A percentile compares a stretch with the other conserved stretches of the same genome.
These are phyloP conservation scores for Fusarium robinianum DNA, from an alignment of 2,329 filamentous ascomycete species.

Conservation along the genomic window DNA sequence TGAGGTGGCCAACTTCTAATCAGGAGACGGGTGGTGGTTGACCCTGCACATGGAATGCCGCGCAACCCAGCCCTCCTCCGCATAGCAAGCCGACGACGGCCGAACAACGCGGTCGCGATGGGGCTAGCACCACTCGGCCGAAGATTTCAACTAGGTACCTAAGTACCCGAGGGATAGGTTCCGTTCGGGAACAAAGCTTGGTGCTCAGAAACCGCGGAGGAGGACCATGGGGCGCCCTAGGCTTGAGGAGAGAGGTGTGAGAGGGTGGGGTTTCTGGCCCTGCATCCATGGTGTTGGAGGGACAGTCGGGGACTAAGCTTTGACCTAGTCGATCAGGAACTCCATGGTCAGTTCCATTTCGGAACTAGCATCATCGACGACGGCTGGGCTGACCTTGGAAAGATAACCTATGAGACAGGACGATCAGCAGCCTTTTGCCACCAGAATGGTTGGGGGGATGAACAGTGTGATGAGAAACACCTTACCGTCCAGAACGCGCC, in stretches of 20 bases:
- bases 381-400: slow-evolving; percentile 1
- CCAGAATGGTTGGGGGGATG: slow-evolving; percentile 11
- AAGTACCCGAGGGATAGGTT: slow-evolving; percentile 7
- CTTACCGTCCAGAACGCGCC: no score
- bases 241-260: slow-evolving; percentile 3
- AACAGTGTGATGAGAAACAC: slow-evolving; percentile 7
- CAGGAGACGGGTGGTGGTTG: no score
- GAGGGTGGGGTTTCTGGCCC: slow-evolving; percentile 15
- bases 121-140: slow-evolving; percentile 24
- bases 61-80: no score
- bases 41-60: no score
- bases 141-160: no score
- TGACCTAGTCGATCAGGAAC: slow-evolving; percentile 17
- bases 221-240: slow-evolving; percentile 6
- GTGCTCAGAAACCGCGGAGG: background rate
- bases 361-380: slow-evolving; percentile 11
- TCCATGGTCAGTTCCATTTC: slow-evolving; percentile 10
- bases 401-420: slow-evolving; percentile 5
- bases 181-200: slow-evolving; percentile 14
- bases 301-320: slow-evolving; percentile 21
- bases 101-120: slow-evolving; percentile 20
- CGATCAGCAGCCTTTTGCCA: slow-evolving; percentile 20
- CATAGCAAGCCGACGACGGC: slow-evolving; percentile 25
- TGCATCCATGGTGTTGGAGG: slow-evolving; percentile 21
- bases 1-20: no score